Conservation (phyloP, 2,329 filamentous ascomycete species). For the Talaromyces sp. region DNA sequence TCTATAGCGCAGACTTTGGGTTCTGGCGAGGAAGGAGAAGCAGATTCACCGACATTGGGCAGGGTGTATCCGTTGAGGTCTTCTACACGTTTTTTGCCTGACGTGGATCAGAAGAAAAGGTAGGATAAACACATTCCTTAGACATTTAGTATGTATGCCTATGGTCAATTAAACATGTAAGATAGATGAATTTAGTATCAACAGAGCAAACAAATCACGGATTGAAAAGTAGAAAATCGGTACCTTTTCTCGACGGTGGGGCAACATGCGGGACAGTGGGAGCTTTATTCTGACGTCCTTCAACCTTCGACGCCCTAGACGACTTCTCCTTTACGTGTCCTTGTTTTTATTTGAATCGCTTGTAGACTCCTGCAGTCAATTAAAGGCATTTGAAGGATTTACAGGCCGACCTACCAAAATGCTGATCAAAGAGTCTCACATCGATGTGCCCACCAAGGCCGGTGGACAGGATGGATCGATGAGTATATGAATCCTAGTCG, state of each 20-base stretch:
- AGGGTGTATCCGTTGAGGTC: neutral
- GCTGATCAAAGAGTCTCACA: constrained; percentile 58
- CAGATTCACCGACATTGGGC: neutral
- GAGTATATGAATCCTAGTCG: constrained; percentile 41
- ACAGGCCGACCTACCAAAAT: constrained; percentile 37
- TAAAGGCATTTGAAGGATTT: too few species aligned
- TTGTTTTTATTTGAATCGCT: neutral
- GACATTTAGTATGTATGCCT: too few species aligned
- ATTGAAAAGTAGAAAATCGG: neutral
- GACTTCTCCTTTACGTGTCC: neutral
- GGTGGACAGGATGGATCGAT: constrained; percentile 54
- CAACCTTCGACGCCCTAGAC: neutral
- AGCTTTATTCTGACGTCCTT: constrained; percentile 12
- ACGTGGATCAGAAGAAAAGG: neutral
- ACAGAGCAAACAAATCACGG: neutral
- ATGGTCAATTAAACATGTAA: neutral
- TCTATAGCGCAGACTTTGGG: neutral
- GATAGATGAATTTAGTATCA: neutral
- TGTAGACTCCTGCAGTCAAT: neutral
- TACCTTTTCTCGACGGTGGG: constrained; percentile 4
- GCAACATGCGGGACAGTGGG: constrained; percentile 10
- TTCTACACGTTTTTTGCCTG: neutral
- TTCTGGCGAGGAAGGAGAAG: neutral
- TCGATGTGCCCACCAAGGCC: constrained; percentile 59
- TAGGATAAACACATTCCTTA: too few species aligned